Conservation (phyloP, 2,329 filamentous ascomycete species). For the Lizonia empirigonia region DNA sequence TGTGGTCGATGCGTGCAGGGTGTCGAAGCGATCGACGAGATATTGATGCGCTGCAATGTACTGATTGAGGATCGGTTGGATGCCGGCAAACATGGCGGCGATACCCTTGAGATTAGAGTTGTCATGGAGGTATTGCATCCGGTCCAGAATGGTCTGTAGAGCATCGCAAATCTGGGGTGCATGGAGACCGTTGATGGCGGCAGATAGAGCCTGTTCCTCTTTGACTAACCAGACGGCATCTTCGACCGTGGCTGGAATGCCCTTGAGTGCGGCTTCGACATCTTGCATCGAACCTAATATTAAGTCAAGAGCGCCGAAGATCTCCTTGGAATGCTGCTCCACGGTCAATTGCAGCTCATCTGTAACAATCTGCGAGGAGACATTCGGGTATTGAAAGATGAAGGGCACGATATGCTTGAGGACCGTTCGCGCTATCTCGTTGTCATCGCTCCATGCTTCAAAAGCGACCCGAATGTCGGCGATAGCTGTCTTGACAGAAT, state of each 20-base stretch:
- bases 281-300: conserved; percentile 81
- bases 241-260: conserved; percentile 64
- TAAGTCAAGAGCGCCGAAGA: conserved; percentile 72
- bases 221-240: conserved; percentile 67
- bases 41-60: conserved; percentile 69
- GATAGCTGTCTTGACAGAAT: conserved; percentile 22
- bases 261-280: conserved; percentile 62
- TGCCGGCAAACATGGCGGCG: conserved; percentile 63
- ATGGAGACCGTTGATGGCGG: conserved; percentile 64
- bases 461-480: conserved; percentile 25
- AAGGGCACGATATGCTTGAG: conserved; percentile 71
- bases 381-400: conserved; percentile 50
- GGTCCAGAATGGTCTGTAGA: conserved; percentile 53
- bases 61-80: conserved; percentile 74
- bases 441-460: conserved; percentile 25
- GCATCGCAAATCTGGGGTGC: conserved; percentile 59
- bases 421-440: conserved; percentile 32
- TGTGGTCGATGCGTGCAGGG: conserved; percentile 72
- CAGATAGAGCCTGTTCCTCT: conserved; percentile 46
- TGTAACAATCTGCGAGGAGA: background rate
- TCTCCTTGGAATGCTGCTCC: conserved; percentile 60
- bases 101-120: conserved; percentile 52
- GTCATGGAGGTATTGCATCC: conserved; percentile 54
- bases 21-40: conserved; percentile 63
- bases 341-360: conserved; percentile 19